These are phyloP conservation scores for Erythrobasidium yunnanense DNA, from an alignment of 768 basidiomycete species.

Conservation along the genomic window DNA sequence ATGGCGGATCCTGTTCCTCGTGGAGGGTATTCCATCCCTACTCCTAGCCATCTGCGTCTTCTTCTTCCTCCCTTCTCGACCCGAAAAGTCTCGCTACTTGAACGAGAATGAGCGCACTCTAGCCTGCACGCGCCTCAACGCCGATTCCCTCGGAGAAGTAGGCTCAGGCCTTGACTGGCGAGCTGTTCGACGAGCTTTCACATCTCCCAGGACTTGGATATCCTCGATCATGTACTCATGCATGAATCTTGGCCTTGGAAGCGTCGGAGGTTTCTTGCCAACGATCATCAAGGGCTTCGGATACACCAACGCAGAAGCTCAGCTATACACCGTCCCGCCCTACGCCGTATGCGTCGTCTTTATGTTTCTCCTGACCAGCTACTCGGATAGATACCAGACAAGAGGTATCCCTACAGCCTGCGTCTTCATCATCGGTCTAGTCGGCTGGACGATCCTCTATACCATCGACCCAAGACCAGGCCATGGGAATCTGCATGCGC, in stretches of 20 bases:
- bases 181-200: conserved; percentile 39
- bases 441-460: conserved; percentile 42
- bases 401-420: conserved; percentile 22
- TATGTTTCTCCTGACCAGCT: conserved; percentile 25
- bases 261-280: conserved; percentile 41
- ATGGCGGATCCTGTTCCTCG: conserved; percentile 45
- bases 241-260: background rate
- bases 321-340: conserved; percentile 43
- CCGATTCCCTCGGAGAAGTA: conserved; percentile 35
- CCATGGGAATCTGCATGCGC: conserved; percentile 38
- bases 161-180: conserved; percentile 39
- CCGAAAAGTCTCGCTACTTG: conserved; percentile 41
- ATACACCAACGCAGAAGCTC: conserved; percentile 37
- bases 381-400: conserved; percentile 27
- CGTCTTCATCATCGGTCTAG: conserved; percentile 41
- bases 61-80: conserved; percentile 44
- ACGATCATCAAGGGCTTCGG: conserved; percentile 44
- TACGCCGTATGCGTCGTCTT: conserved; percentile 44
- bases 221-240: background rate
- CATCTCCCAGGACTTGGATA: background rate
- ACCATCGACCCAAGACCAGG: conserved; percentile 36
- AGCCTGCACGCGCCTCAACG: conserved; percentile 41
- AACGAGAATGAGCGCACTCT: conserved; percentile 42
- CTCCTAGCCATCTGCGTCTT: conserved; percentile 42
- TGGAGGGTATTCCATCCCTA: conserved; percentile 43